Conservation (phyloP, 768 basidiomycete genomes). For the Termitomyces sp. region DNA sequence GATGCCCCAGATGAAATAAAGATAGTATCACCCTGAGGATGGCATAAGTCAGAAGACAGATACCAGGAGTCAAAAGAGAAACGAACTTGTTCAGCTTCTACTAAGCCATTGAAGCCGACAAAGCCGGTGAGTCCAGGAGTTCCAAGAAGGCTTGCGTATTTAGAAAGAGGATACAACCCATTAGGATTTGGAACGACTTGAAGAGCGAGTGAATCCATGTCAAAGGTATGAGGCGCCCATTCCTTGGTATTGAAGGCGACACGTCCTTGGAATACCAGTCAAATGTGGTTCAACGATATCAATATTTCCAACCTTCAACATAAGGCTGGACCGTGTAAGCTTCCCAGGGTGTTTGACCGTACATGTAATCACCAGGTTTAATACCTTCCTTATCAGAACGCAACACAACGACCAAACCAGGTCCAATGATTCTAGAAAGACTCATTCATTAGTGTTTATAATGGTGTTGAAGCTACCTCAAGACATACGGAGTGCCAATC, state of each 20-base stretch:
- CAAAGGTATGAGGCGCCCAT: slow-evolving; percentile 12
- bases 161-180: not conserved
- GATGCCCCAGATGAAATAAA: slow-evolving; percentile 25
- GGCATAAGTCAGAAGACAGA: not conserved
- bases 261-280: slow-evolving; percentile 7
- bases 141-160: slow-evolving; percentile 7
- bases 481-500: slow-evolving; percentile 7
- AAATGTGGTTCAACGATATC: not conserved
- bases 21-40: slow-evolving; percentile 19
- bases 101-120: slow-evolving; percentile 24
- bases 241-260: slow-evolving; percentile 6
- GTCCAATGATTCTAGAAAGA: slow-evolving; percentile 18
- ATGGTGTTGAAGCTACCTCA: not conserved
- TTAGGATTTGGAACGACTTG: slow-evolving; percentile 10
- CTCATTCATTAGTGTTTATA: not conserved
- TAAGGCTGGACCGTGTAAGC: slow-evolving; percentile 11
- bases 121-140: slow-evolving; percentile 26
- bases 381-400: slow-evolving; percentile 25
- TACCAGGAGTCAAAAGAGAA: not conserved
- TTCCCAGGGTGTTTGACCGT: slow-evolving; percentile 20
- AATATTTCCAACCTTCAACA: slow-evolving; percentile 1
- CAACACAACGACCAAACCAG: slow-evolving; percentile 31
- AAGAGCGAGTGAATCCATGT: slow-evolving; percentile 14
- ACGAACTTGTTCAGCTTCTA: slow-evolving; percentile 26
- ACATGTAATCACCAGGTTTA: slow-evolving; percentile 26